These are phyloP conservation scores for Acanthamoeba royreba DNA, from an alignment of 208 protist genomes.

Conservation along the genomic window DNA sequence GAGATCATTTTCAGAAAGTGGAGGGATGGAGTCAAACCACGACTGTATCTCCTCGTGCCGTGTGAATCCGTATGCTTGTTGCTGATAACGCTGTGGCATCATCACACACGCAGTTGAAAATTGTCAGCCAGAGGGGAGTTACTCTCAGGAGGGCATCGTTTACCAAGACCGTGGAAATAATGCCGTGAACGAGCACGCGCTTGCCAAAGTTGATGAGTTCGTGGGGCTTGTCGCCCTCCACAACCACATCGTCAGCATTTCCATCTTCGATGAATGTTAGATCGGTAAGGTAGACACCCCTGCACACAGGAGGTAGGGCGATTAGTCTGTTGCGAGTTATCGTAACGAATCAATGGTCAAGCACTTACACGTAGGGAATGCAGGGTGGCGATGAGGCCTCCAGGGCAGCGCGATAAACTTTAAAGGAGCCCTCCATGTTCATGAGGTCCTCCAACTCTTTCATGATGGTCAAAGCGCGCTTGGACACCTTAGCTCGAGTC, in stretches of 20 bases:
- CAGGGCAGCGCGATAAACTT: not conserved
- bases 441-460: not conserved
- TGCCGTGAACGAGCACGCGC: not conserved
- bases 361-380: not conserved
- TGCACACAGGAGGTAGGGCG: not conserved
- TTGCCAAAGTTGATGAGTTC: conserved; percentile 34
- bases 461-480: not conserved
- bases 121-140: not conserved
- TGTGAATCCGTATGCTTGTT: not conserved
- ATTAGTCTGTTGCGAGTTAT: not conserved
- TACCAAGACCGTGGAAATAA: not conserved
- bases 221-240: not conserved
- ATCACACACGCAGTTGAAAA: no score
- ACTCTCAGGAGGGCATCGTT: no score
- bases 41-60: not conserved
- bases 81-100: not conserved
- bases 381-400: not conserved
- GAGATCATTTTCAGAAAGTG: not conserved
- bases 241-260: not conserved
- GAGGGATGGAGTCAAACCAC: not conserved
- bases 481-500: not conserved
- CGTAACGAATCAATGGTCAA: no score
- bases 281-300: not conserved
- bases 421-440: not conserved
- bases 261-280: not conserved